Evolutionary conservation across 371 early-diverging fungal genomes (phyloP).

Genomic region (Lichtheimia corymbifera): DNA sequence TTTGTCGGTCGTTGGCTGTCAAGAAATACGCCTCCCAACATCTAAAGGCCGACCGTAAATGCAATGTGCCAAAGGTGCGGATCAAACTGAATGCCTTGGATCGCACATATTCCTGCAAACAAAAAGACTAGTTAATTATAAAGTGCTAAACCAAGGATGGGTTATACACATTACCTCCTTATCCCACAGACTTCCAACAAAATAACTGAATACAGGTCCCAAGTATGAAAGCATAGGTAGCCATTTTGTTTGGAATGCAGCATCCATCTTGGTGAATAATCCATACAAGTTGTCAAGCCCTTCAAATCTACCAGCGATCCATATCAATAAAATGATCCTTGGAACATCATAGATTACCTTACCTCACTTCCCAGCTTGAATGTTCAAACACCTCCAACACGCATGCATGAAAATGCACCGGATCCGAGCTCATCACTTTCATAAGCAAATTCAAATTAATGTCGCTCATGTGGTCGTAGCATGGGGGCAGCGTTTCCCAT

Average conservation of each 20-base stretch:
- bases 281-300: conserved; percentile 55
- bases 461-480: conserved; percentile 38
- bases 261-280: conserved; percentile 58
- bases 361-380: conserved; percentile 53
- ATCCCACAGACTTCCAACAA: conserved; percentile 53
- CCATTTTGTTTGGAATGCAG: conserved; percentile 50
- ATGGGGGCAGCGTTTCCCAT: conserved; percentile 48
- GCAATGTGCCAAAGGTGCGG: conserved; percentile 43
- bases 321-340: background rate
- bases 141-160: background rate
- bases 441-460: conserved; percentile 41
- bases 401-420: conserved; percentile 38
- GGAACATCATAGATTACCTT: conserved; percentile 3
- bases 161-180: conserved; percentile 32
- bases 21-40: conserved; percentile 61
- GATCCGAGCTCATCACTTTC: conserved; percentile 45
- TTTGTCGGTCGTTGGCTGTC: conserved; percentile 42
- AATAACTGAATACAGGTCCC: conserved; percentile 55
- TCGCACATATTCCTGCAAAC: conserved; percentile 49
- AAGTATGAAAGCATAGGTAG: conserved; percentile 43
- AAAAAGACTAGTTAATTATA: too few relatives aligned
- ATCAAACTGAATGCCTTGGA: conserved; percentile 48
- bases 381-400: conserved; percentile 48
- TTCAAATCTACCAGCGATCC: conserved; percentile 30
- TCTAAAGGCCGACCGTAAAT: conserved; percentile 50